phyloP scores from a whole-genome alignment of 2,329 filamentous ascomycete genomes.

The Clarireedia monteithiana region DNA sequence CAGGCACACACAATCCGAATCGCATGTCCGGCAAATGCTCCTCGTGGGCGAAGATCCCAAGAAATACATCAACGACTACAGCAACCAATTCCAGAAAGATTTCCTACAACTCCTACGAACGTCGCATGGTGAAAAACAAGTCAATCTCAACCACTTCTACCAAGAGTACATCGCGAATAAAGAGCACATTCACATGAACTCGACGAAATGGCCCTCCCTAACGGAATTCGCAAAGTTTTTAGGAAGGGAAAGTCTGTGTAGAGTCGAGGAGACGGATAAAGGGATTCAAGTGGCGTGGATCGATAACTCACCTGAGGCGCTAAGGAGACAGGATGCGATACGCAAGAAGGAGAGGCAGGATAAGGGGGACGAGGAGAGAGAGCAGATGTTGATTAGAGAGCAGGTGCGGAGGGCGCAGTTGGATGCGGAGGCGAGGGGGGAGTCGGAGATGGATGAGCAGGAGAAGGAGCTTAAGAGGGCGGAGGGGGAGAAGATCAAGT shows the following conservation, averaged over 20 bases:
- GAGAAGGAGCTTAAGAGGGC: constrained; percentile 47
- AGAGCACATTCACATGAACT: constrained; percentile 88
- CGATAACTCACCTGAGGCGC: constrained; percentile 80
- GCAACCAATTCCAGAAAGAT: constrained; percentile 70
- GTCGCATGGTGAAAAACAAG: constrained; percentile 81
- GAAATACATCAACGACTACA: constrained; percentile 76
- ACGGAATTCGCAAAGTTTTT: constrained; percentile 87
- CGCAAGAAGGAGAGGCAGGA: constrained; percentile 79
- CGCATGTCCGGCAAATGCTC: constrained; percentile 84
- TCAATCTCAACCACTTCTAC: constrained; percentile 90
- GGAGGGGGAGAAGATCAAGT: constrained; percentile 68
- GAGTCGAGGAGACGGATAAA: constrained; percentile 85
- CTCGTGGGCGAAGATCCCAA: constrained; percentile 81
- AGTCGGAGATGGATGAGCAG: constrained; percentile 35
- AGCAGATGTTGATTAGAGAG: constrained; percentile 73
- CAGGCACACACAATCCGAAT: constrained; percentile 74
- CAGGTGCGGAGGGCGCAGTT: constrained; percentile 73
- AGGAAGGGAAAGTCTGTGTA: constrained; percentile 77
- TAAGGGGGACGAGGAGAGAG: constrained; percentile 82
- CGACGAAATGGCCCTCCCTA: constrained; percentile 79
- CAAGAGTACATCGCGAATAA: constrained; percentile 87
- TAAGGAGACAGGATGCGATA: constrained; percentile 73
- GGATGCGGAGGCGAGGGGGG: constrained; percentile 41
- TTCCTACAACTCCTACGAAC: constrained; percentile 73
- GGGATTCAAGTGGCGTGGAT: constrained; percentile 85